phyloP scores from a whole-genome alignment of 2,329 filamentous ascomycete genomes.

The Trichoderma harzianum region DNA sequence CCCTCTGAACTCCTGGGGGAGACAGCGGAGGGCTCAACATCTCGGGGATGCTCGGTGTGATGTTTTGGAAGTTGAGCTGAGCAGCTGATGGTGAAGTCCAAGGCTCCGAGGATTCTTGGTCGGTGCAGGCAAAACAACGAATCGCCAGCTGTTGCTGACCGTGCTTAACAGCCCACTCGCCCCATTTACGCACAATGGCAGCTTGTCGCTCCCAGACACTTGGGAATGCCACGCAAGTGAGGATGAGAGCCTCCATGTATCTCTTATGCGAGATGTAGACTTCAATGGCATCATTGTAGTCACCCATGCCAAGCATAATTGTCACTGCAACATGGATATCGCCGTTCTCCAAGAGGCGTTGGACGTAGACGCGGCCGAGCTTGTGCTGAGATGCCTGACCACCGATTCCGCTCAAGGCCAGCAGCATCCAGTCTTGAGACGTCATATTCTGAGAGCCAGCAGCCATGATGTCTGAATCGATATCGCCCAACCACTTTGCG shows the following conservation, averaged over 20 bases:
- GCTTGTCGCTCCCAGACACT: constrained; percentile 88
- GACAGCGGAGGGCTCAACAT: constrained; percentile 70
- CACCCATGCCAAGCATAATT: constrained; percentile 87
- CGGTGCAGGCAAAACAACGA: constrained; percentile 88
- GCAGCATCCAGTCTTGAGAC: constrained; percentile 93
- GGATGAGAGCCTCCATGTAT: constrained; percentile 87
- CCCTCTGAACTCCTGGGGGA: constrained; percentile 61
- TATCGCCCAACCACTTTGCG: constrained; percentile 88
- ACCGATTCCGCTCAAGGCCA: constrained; percentile 86
- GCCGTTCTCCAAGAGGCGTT: constrained; percentile 81
- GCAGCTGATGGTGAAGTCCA: constrained; percentile 82
- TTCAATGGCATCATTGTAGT: constrained; percentile 91
- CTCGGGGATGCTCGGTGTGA: constrained; percentile 55
- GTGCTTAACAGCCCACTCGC: constrained; percentile 82
- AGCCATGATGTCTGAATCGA: constrained; percentile 75
- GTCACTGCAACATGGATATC: constrained; percentile 91
- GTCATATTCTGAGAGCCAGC: constrained; percentile 83
- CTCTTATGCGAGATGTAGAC: constrained; percentile 89
- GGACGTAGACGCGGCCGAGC: constrained; percentile 84
- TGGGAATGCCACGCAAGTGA: constrained; percentile 80
- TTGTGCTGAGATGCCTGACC: constrained; percentile 76
- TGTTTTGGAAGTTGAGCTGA: constrained; percentile 54
- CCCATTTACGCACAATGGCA: constrained; percentile 89
- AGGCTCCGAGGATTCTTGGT: constrained; percentile 76
- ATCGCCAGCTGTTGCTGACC: constrained; percentile 88